Evolutionary conservation across 1,284 basidiomycete species (phyloP).

Genomic region (Papiliotrema nemorosa): DNA sequence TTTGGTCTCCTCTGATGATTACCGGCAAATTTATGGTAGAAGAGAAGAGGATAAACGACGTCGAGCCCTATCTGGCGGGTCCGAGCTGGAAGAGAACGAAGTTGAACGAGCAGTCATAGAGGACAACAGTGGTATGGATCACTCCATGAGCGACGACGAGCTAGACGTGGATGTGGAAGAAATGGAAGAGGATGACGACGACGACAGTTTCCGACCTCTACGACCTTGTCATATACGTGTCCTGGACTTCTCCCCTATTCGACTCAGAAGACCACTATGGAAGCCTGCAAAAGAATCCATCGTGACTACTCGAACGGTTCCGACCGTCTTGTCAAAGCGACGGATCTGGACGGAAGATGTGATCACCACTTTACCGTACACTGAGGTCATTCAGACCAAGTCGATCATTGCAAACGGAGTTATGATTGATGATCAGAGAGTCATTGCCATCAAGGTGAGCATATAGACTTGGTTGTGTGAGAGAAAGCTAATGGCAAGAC

Average conservation of each 20-base stretch:
- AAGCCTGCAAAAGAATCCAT: not conserved
- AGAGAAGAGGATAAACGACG: too few relatives aligned
- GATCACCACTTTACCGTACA: constrained; percentile 26
- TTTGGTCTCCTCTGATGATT: constrained; percentile 1
- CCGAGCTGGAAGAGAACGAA: too few relatives aligned
- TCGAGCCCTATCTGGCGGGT: too few relatives aligned
- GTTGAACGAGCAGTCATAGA: too few relatives aligned
- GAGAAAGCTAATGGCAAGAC: constrained; percentile 1
- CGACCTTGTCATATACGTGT: constrained; percentile 19
- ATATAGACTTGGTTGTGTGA: not conserved
- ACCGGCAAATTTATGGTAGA: too few relatives aligned
- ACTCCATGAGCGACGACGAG: too few relatives aligned
- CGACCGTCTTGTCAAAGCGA: constrained; percentile 16
- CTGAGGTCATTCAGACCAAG: constrained; percentile 19
- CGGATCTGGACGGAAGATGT: constrained; percentile 32
- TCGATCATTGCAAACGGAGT: constrained; percentile 33
- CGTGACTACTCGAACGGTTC: constrained; percentile 9
- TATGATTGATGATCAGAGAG: constrained; percentile 46
- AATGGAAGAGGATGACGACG: constrained; percentile 1
- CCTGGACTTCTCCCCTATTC: constrained; percentile 39
- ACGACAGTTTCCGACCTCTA: constrained; percentile 11
- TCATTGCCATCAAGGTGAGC: constrained; percentile 37
- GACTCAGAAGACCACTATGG: constrained; percentile 6
- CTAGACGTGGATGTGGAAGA: constrained; percentile 6
- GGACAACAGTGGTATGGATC: too few relatives aligned